Conservation (phyloP, 768 basidiomycete genomes). For the Termitomyces sp. region DNA sequence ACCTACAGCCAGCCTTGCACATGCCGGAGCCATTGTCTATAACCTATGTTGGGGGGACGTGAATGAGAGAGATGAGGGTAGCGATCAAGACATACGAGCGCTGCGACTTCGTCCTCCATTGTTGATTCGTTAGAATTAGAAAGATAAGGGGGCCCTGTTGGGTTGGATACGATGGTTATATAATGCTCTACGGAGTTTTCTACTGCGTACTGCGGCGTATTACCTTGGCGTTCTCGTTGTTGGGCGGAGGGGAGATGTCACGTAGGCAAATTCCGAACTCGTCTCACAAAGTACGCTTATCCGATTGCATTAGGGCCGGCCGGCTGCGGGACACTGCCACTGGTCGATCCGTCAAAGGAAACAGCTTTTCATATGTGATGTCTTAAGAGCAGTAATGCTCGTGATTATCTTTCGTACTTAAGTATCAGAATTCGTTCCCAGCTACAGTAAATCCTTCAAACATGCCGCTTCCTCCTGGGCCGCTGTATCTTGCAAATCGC, state of each 20-base stretch:
- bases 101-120: constrained; percentile 47
- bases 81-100: constrained; percentile 37
- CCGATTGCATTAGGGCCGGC: constrained; percentile 32
- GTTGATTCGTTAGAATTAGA: constrained; percentile 27
- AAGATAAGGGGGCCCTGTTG: constrained; percentile 12
- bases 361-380: not conserved
- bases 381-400: not conserved
- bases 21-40: constrained; percentile 97
- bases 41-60: constrained; percentile 40
- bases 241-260: constrained; percentile 23
- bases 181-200: constrained; percentile 12
- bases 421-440: not conserved
- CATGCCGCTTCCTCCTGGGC: constrained; percentile 16
- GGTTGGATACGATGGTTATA: constrained; percentile 11
- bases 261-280: constrained; percentile 12
- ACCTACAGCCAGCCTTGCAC: constrained; percentile 99
- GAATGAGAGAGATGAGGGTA: constrained; percentile 1
- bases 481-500: constrained; percentile 10
- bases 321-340: constrained; percentile 9
- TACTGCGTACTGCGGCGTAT: constrained; percentile 20
- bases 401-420: constrained; percentile 9
- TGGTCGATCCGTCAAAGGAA: not conserved
- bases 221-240: constrained; percentile 18
- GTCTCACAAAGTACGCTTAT: constrained; percentile 21
- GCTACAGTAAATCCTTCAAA: not conserved